phyloP scores from a whole-genome alignment of 306 rosid genomes.

The Medicago lupulina region DNA sequence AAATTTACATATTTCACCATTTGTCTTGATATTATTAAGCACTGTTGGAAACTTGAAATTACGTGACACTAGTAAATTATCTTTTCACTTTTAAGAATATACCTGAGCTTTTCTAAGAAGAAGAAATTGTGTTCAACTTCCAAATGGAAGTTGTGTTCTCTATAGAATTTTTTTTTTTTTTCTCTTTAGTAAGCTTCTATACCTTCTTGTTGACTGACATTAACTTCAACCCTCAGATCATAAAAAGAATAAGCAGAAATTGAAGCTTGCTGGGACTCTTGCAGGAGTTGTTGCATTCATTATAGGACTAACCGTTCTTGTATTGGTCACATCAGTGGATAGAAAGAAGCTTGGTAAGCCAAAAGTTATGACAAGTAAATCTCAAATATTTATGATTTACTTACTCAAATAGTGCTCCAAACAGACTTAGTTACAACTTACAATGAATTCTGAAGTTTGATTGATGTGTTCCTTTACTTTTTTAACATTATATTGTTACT shows the following conservation, averaged over 20 bases:
- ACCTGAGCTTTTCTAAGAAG: too few species aligned
- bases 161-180: neutral
- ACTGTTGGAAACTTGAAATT: too few species aligned
- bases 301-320: neutral
- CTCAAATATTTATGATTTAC: neutral
- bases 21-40: too few species aligned
- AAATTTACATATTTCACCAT: too few species aligned
- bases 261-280: constrained; percentile 22
- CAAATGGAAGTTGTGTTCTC: neutral
- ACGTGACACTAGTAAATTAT: too few species aligned
- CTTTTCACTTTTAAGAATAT: too few species aligned
- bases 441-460: neutral
- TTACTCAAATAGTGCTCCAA: neutral
- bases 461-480: neutral
- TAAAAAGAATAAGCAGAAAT: neutral
- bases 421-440: neutral
- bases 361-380: neutral
- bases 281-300: constrained; percentile 7
- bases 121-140: neutral
- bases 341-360: constrained; percentile 3
- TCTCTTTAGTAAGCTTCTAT: neutral
- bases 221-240: constrained; percentile 6
- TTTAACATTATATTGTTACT: neutral
- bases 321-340: neutral
- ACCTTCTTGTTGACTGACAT: constrained; percentile 1